Evolutionary conservation across 441 rosid genomes (phyloP), one percentile per base, ranked within the genome.

Genomic region (Melastoma candidum): DNA sequence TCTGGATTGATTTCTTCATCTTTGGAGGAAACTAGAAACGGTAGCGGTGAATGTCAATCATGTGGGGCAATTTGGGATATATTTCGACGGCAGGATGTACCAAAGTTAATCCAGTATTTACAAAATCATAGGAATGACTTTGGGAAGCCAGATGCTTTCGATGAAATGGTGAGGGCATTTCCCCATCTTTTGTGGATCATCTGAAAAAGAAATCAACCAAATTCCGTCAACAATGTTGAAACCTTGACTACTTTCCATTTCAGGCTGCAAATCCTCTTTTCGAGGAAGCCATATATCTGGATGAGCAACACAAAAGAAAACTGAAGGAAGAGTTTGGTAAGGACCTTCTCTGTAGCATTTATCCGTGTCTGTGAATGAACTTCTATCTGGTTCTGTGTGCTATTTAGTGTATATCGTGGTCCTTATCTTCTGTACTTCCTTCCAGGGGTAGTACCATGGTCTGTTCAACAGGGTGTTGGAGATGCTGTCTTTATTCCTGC

Each of bases 361-460:
- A 13, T 14, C 46, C 36, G 26, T 47, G 54, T 3, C 11, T 26
- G 22, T 17, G 22, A 17, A 17, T 17, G 9, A 8, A 50, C 25
- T 7, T 25, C 11, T 11, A 24, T 50, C 6, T 50, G 25, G 7
- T 52, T 13, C 14, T 13, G 44, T 43, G 27, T 27, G 39, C 11
- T 13, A 26, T 7, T 52, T 27, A 11, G 27, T 53, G 14, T 12
- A 53, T 32, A 17, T 32, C 11, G 3, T 41, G 12, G 44, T 13
- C 12, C 7, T 5, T 44, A 17, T 7, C 2, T 51, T 51, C 36
- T 51, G 1, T 1, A 27, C 54, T 41, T 26, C 22, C 22, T 17
- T 17, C 22, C 76, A 93, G 99, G 97, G 63, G 80, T 93, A 46
- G 97, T 84, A 77, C 97, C 96, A 41, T 93, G 96, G 95, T 76